Base-by-base conservation (phyloP, 2,329 filamentous ascomycete species). In the Colletotrichum incanum region DNA sequence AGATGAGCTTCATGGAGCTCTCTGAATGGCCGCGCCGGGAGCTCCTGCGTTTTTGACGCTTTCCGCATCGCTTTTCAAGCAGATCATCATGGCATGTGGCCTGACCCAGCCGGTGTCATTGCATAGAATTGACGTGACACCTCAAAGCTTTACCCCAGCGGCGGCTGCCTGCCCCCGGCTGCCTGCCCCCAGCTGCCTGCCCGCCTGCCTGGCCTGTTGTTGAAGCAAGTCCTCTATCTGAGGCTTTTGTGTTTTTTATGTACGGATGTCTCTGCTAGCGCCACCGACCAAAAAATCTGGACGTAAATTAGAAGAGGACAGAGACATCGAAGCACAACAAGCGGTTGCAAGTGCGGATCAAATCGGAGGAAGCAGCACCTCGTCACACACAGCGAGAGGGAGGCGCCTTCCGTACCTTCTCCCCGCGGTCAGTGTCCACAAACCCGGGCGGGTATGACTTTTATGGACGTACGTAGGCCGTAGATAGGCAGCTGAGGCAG, bases 41-140 rank as follows among this genome's bases (percentile, higher is more conserved):
- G 61, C 63, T 58, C 55, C 55, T 41, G 60, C 60, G 20, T 28
- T 63, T n/a, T 28, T 52, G 60, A 50, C 52, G 47, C 47, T 34
- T 60, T 73, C 37, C 65, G 37, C 71, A 73, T 74, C 73, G 73
- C 37, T 60, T 64, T 72, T 66, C 50, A 47, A 64, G 73, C 63
- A 65, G 64, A 72, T 72, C 73, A 69, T 74, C 61, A 50, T 65
- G 65, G 43, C 71, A 60, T 72, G 55, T 72, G 67, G 64, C 50
- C 71, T 56, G 23, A 49, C 45, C 59, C 23, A 23, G 54, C 41
- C 37, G 47, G 7, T 65, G 49, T 45, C 23, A 67, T 61, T 59
- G 67, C 71, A 71, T 73, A 66, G 58, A 66, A 45, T 70, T 72
- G 70, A 70, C 60, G 70, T 72, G 70, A 72, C 60, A 34, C 5